A percentile compares a stretch with the other conserved stretches of the same genome.
These are phyloP conservation scores for Euphorbia peplus DNA, from an alignment of 345 rosid genomes.

Conservation along the genomic window DNA sequence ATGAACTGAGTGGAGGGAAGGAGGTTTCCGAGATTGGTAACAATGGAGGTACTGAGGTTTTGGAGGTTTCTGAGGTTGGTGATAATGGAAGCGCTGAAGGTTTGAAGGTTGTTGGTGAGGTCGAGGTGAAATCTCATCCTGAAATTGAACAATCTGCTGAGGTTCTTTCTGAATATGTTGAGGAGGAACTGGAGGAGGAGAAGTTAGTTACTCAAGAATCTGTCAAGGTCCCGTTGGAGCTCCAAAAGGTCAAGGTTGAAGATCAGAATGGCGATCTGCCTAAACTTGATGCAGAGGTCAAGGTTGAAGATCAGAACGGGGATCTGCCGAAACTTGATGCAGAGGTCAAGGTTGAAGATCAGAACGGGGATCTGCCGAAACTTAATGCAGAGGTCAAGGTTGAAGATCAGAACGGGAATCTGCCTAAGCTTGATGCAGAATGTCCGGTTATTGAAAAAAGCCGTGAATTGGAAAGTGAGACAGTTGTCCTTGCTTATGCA, in stretches of 20 bases:
- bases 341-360: conserved; percentile 20
- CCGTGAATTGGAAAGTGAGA: conserved; percentile 20
- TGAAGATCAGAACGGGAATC: conserved; percentile 22
- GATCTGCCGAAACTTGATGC: conserved; percentile 13
- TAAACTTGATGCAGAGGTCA: conserved; percentile 17
- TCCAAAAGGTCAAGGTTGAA: conserved; percentile 23
- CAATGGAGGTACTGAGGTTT: conserved; percentile 35
- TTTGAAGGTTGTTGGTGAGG: conserved; percentile 4
- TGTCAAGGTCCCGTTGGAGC: conserved; percentile 3
- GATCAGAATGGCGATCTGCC: conserved; percentile 14
- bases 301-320: conserved; percentile 19
- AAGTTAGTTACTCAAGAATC: conserved; percentile 17
- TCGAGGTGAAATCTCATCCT: conserved; percentile 16
- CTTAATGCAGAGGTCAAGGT: conserved; percentile 20
- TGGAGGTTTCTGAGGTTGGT: conserved; percentile 23
- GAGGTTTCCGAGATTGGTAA: conserved; percentile 18
- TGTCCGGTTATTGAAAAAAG: conserved; percentile 11
- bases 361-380: conserved; percentile 14
- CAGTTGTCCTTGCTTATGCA: conserved; percentile 3
- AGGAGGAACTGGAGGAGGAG: conserved; percentile 25
- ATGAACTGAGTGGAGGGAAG: conserved; percentile 27
- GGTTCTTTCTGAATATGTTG: conserved; percentile 19
- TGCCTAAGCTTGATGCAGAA: conserved; percentile 15
- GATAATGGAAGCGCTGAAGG: background rate
- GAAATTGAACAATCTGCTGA: conserved; percentile 15